Base-by-base conservation (phyloP, 441 rosid genomes). In the Bruguiera hainesii region DNA sequence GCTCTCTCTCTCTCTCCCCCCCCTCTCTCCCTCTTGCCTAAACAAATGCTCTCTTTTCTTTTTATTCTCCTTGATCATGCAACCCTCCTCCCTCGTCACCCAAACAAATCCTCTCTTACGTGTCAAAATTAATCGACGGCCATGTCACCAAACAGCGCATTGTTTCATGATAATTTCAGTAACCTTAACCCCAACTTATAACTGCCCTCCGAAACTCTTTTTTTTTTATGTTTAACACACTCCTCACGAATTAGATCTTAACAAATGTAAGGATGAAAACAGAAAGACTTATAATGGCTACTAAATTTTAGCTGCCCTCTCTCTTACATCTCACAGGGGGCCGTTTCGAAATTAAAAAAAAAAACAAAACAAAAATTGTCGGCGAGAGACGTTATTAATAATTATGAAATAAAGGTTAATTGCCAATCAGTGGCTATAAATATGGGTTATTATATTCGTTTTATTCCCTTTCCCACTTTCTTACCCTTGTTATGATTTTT, bases 331-430 rank as follows among this genome's bases (percentile, higher is more conserved):
- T 48, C 51, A 18, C 3, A 29, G 53, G 18, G 42, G 39, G 50
- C 71, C 68, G 71, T 72, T 69, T 65, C 65, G 16, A 61, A 19
- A 26, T 26, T 0, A 61, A 19, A 23, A 23, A 0, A 50, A 51
- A 19, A 23, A 23, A 56, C 56, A 56, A 23, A 23, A 23, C 23
- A 23, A 23, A 60, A 64, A 64, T 76, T 85, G 96, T 92, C 91
- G 93, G 96, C 96, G 69, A 83, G 75, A 79, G 76, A 78, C 78
- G 82, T 80, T 85, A 66, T 64, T 73, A 79, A 75, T 78, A 83
- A 82, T 77, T 60, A 39, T 75, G 29, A 63, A 64, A 46, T 51
- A 64, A 59, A 68, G 56, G 71, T 66, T 63, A 71, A 56, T 37
- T 68, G 61, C 23, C 13, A 65, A 66, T 79, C 76, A 82, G 61